Base-by-base conservation (phyloP, 768 basidiomycete species). In the Auriculariales sp. region DNA sequence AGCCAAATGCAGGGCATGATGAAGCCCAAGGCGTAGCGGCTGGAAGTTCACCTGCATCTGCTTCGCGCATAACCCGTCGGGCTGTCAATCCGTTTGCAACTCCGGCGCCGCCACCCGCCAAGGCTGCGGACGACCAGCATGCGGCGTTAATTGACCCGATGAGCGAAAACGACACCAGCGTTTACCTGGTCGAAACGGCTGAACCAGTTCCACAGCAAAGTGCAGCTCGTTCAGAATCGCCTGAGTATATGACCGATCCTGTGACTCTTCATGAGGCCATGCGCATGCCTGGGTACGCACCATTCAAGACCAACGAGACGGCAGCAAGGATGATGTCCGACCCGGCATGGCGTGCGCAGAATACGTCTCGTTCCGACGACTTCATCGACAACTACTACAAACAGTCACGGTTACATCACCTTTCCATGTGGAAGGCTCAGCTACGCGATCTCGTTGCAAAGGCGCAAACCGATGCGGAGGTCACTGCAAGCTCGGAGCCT, bases 401-500 rank as follows among this genome's bases (percentile, higher is more conserved):
- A 54, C 83, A 95, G 59, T 90, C 85, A 1, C 82, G 95, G 1
- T 68, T 99, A n/a, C 95, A 99, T 57, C 84, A 93, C 58, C 65
- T 99, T 10, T 81, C 86, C 4, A 83, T 79, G 2, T 94, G 89
- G 88, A 99, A 98, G 63, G 75, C 86, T 0, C 93, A 98, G 58
- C 71, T 97, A 32, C 81, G 80, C 58, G 68, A 71, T 14, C 73
- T 95, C 7, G 86, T 95, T 1, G 71, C 76, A 15, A 76, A 85
- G 58, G 88, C 92, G 0, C 86, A 88, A 58, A 58, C 68, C 10
- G 58, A 64, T 32, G 61, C 61, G 2, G 54, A 55, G 35, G 56
- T 24, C 57, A 65, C 36, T 50, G 49, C 48, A n/a, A n/a, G n/a
- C n/a, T n/a, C n/a, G 35, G 56, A 6, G 55, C 51, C 3, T 47